These are phyloP conservation scores for Beauveria caledonica DNA, from an alignment of 2,329 filamentous ascomycete species.

Conservation along the genomic window DNA sequence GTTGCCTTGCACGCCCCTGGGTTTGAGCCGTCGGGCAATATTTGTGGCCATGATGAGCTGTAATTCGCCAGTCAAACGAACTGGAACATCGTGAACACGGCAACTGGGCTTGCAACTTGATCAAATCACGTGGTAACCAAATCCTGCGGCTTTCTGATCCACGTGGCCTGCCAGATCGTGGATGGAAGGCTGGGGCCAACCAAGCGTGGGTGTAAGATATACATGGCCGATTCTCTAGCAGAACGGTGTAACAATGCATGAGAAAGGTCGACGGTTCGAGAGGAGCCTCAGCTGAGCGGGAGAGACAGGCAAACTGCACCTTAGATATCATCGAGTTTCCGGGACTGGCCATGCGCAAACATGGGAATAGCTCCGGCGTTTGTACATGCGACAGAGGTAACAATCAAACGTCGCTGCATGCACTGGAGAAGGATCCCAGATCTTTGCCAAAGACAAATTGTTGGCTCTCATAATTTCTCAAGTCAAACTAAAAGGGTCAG, in stretches of 20 bases:
- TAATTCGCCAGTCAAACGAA: neutral
- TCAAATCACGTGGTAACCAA: neutral
- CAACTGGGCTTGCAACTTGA: neutral
- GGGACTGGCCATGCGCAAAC: no score
- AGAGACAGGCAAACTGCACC: neutral
- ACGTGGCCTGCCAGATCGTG: constrained; percentile 1
- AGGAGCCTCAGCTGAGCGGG: neutral
- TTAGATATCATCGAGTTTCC: neutral
- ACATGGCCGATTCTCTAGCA: neutral
- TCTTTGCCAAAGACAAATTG: no score
- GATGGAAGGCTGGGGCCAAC: neutral
- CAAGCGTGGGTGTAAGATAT: neutral
- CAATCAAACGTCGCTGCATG: no score
- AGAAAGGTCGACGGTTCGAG: neutral
- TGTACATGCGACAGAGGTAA: no score
- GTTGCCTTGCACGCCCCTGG: neutral
- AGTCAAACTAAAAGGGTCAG: no score
- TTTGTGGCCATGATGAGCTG: neutral
- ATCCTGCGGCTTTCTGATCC: neutral
- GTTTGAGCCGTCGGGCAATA: neutral
- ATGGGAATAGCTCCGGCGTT: no score
- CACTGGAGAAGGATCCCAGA: no score
- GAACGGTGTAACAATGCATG: neutral
- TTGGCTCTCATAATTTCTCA: no score
- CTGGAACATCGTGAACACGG: neutral